A percentile compares a stretch with the other conserved stretches of the same genome.
Evolutionary conservation across 1,284 basidiomycete species (phyloP).

Genomic region (Boletus mariae): DNA sequence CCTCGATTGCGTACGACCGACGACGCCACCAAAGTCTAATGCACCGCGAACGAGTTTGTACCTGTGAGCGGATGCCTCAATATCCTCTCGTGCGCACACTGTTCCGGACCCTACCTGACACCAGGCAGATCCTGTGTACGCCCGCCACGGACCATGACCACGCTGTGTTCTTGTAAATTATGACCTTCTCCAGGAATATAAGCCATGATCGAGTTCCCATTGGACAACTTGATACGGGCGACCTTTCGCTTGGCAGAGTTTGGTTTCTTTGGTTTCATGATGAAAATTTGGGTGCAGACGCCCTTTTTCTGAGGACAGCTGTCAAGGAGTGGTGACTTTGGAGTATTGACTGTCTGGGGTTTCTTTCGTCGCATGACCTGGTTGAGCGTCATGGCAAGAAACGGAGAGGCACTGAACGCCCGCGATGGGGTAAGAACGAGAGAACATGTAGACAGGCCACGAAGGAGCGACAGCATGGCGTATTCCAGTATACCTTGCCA

Average conservation of each 20-base stretch:
- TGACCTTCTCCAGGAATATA: constrained; percentile 99
- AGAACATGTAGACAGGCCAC: not conserved
- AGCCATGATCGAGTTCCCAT: constrained; percentile 86
- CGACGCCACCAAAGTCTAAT: constrained; percentile 89
- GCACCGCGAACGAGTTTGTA: constrained; percentile 96
- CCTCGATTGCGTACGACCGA: constrained; percentile 75
- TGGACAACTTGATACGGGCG: constrained; percentile 88
- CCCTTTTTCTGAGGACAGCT: constrained; percentile 84
- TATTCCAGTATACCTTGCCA: not conserved
- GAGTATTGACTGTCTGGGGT: constrained; percentile 45
- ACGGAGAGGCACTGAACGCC: constrained; percentile 63
- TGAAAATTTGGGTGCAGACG: constrained; percentile 82
- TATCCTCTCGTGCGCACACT: not conserved
- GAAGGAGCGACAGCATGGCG: constrained; percentile 19
- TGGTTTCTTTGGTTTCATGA: constrained; percentile 93
- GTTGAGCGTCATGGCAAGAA: constrained; percentile 69
- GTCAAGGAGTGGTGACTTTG: constrained; percentile 77
- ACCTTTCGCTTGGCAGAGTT: constrained; percentile 99
- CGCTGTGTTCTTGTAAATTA: constrained; percentile 96
- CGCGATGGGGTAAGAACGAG: constrained; percentile 36
- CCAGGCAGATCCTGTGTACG: constrained; percentile 97
- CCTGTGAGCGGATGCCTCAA: constrained; percentile 41
- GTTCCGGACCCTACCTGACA: constrained; percentile 68
- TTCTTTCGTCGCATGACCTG: constrained; percentile 70
- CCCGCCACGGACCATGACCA: constrained; percentile 91